phyloP scores from a whole-genome alignment of 73 alveolate genomes.

The Paramecium primaurelia region DNA sequence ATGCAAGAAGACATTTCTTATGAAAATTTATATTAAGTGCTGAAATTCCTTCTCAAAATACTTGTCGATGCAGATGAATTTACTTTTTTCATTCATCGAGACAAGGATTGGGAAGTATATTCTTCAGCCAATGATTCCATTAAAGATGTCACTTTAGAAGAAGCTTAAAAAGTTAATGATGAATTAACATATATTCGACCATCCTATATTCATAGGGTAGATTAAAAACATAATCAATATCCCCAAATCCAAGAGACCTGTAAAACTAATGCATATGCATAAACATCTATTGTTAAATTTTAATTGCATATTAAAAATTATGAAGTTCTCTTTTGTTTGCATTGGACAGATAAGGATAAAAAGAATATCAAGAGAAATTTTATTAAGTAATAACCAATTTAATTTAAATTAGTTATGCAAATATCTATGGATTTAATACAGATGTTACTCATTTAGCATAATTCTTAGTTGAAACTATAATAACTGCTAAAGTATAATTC shows the following conservation, averaged over 20 bases:
- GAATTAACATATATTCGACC: constrained; percentile 43
- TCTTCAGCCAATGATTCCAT: constrained; percentile 26
- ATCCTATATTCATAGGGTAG: not conserved
- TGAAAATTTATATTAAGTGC: constrained; percentile 32
- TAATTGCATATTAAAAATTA: constrained; percentile 5
- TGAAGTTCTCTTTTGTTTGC: constrained; percentile 28
- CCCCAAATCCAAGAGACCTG: not conserved
- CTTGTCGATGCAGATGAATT: constrained; percentile 52
- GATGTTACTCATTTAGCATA: constrained; percentile 38
- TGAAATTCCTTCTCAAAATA: constrained; percentile 16
- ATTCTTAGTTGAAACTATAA: constrained; percentile 33
- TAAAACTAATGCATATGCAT: not conserved
- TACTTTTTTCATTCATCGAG: constrained; percentile 44
- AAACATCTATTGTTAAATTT: constrained; percentile 8
- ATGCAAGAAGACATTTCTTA: constrained; percentile 47
- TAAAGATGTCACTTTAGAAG: constrained; percentile 30
- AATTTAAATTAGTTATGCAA: not conserved
- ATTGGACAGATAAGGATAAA: constrained; percentile 49
- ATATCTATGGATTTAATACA: constrained; percentile 32
- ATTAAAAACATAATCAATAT: not conserved
- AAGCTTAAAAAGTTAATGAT: not conserved
- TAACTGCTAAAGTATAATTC: constrained; percentile 47
- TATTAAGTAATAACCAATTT: not conserved
- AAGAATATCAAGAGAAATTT: constrained; percentile 23
- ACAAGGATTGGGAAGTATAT: constrained; percentile 45